A percentile compares a stretch with the other conserved stretches of the same genome.
Conservation (phyloP, 1,284 basidiomycete species). For the Trametes hirsuta region DNA sequence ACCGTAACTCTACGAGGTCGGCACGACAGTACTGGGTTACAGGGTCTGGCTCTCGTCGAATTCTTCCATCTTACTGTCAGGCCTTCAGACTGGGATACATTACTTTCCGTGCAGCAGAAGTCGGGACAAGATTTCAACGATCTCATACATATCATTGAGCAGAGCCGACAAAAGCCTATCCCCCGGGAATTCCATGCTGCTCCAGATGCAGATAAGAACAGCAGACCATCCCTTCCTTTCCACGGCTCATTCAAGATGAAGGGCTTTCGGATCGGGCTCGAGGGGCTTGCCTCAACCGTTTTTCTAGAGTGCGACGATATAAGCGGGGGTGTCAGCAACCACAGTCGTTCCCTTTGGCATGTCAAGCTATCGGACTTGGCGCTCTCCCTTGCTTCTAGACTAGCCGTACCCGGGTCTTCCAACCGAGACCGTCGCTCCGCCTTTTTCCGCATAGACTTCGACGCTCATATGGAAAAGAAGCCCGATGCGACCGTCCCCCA, state of each 20-base stretch:
- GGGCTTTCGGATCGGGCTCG: conserved; percentile 78
- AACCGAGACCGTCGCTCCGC: conserved; percentile 73
- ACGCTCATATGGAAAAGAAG: conserved; percentile 41
- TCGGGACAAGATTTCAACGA: conserved; percentile 88
- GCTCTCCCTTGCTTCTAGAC: conserved; percentile 71
- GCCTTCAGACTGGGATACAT: conserved; percentile 79
- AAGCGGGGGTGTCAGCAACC: conserved; percentile 55
- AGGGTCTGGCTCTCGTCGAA: conserved; percentile 64
- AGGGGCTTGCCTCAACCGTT: conserved; percentile 70
- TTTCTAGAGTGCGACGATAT: conserved; percentile 78
- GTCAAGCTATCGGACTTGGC: conserved; percentile 70
- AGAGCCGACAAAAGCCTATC: conserved; percentile 52
- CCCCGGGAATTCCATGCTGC: conserved; percentile 22
- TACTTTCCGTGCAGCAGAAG: conserved; percentile 80
- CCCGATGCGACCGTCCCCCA: conserved; percentile 38
- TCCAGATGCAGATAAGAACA: conserved; percentile 4
- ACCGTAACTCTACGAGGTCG: conserved; percentile 62
- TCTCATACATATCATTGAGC: conserved; percentile 63
- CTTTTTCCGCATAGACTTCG: conserved; percentile 81
- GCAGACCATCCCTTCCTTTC: conserved; percentile 36
- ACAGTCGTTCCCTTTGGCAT: conserved; percentile 55
- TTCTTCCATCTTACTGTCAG: conserved; percentile 73
- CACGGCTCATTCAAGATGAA: conserved; percentile 65
- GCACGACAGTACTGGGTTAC: conserved; percentile 51
- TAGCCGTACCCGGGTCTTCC: conserved; percentile 43